Evolutionary conservation across 805 yeast species (phyloP).

Genomic region (Cyberlindnera veronae): DNA sequence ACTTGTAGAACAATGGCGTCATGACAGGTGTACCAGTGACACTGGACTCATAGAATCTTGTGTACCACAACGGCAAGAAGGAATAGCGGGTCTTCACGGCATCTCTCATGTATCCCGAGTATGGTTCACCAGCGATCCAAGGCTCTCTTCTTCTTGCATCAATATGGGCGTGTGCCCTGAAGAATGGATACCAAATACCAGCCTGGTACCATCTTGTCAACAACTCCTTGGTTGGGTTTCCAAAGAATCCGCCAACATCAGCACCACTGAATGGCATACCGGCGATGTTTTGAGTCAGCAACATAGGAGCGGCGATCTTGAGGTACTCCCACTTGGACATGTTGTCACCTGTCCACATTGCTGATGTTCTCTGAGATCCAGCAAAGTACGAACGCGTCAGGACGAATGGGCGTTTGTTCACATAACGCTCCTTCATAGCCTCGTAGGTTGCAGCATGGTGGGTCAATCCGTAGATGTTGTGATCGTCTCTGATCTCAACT

Average conservation of each 20-base stretch:
- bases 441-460: constrained; percentile 77
- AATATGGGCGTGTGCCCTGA: constrained; percentile 95
- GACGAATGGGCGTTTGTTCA: constrained; percentile 71
- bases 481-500: constrained; percentile 89
- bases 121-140: constrained; percentile 77
- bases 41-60: constrained; percentile 67
- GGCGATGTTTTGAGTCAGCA: constrained; percentile 71
- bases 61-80: constrained; percentile 76
- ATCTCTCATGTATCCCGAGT: constrained; percentile 59
- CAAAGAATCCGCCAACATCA: constrained; percentile 96
- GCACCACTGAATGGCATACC: constrained; percentile 95
- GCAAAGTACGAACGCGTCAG: constrained; percentile 84
- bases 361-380: constrained; percentile 88
- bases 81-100: constrained; percentile 72
- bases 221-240: constrained; percentile 79
- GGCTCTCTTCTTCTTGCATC: constrained; percentile 94
- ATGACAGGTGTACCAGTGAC: constrained; percentile 65
- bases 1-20: constrained; percentile 60
- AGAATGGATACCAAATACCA: constrained; percentile 95
- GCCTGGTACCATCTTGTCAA: constrained; percentile 93
- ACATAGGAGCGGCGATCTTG: constrained; percentile 79
- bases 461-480: constrained; percentile 78
- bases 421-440: constrained; percentile 52
- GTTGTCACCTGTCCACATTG: constrained; percentile 98
- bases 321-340: constrained; percentile 90